Conservation (phyloP, 164 flowering plant genomes). For the Amborella trichopoda region DNA sequence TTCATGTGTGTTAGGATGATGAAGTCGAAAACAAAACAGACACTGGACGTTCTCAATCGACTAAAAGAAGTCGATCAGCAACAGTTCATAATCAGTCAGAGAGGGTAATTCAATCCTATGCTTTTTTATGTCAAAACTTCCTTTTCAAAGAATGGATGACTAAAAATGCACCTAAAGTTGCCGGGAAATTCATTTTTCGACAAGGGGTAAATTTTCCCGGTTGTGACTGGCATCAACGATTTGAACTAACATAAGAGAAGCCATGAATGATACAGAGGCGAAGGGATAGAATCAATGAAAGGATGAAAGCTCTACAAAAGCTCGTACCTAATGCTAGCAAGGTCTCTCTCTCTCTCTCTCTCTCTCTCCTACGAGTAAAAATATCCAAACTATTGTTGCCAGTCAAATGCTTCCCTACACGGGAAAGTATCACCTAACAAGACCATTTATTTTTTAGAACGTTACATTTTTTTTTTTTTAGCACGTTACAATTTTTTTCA, state of each 20-base stretch:
- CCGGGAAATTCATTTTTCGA: too few species aligned
- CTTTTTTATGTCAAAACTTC: not conserved
- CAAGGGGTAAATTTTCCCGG: not conserved
- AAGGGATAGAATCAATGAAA: constrained; percentile 59
- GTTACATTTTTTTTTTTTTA: too few species aligned
- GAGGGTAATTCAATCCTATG: constrained; percentile 22
- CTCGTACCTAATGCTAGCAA: constrained; percentile 62
- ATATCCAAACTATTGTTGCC: too few species aligned
- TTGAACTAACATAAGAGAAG: not conserved
- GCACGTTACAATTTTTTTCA: too few species aligned
- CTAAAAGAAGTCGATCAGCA: constrained; percentile 47
- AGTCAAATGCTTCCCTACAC: too few species aligned
- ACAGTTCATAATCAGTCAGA: constrained; percentile 64
- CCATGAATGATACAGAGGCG: constrained; percentile 26
- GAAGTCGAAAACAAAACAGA: constrained; percentile 24
- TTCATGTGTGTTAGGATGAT: constrained; percentile 32
- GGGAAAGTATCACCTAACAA: too few species aligned
- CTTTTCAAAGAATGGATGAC: too few species aligned
- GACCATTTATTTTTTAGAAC: too few species aligned
- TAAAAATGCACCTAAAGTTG: too few species aligned
- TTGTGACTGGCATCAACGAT: not conserved
- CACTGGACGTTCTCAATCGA: constrained; percentile 22
- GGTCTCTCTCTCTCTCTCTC: too few species aligned
- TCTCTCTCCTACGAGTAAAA: too few species aligned
- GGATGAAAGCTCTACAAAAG: constrained; percentile 60